Evolutionary conservation across 1,139 yeast species (phyloP), one percentile per base, ranked within the genome.

Genomic region (Suzukiozyma palmioleophila): DNA sequence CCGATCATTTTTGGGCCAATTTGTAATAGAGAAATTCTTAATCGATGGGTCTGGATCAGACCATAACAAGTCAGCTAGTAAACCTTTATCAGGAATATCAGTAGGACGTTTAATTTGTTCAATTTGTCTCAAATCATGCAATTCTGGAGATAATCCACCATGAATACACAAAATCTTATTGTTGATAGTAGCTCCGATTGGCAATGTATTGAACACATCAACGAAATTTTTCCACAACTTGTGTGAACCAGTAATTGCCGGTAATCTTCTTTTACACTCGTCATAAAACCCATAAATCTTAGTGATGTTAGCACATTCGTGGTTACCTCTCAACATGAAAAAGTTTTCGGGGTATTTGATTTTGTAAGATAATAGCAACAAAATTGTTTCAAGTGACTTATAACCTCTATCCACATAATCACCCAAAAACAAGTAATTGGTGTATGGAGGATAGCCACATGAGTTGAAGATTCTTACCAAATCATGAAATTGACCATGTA

Each of bases 331-430:
- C 41, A 86, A 66, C 78, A 86, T 76, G 61, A 85, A 86, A 51
- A 86, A 84, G 56, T 85, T 84, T 52, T 85, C 92, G 1, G 92
- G 94, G 49, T 82, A 85, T 58, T 83, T 84, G 51, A 86, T 79
- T 62, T 86, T 86, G 62, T 81, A 80, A 51, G 92, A 84, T 34
- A 86, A 61, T 41, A 86, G 64, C 33, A 86, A 63, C 43, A 85
- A 63, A 36, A 86, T 81, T 0, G 95, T 86, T 60, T 86, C 95
- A 45, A 86, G 64, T 0, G 92, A 83, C 59, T 85, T 89, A 57
- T 84, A 77, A 34, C 95, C 95, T 49, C 95, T 75, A 60, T 86
- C 95, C 37, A 86, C 95, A 56, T 86, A 86, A 59, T 86, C 95
- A 29, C 95, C 95, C 37, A 86, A 63, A 55, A 86, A 86, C 49